Evolutionary conservation across 2,329 filamentous ascomycete species (phyloP).

Genomic region (Elsinoe fawcettii): DNA sequence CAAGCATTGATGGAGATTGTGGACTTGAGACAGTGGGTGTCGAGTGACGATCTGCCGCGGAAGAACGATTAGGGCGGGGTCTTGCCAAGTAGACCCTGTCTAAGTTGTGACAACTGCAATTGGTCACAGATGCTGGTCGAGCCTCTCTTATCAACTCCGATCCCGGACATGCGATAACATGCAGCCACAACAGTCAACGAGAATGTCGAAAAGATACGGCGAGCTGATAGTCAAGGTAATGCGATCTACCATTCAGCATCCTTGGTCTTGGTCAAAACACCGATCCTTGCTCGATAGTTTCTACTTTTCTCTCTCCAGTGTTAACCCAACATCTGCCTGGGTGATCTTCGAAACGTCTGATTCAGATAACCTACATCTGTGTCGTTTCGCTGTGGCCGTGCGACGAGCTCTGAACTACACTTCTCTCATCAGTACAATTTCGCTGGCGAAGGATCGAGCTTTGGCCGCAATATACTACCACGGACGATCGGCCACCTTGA

Average conservation of each 20-base stretch:
- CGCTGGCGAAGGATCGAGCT: no score
- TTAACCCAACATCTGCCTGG: no score
- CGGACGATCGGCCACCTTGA: no score
- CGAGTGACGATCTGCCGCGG: background rate
- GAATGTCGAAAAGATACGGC: background rate
- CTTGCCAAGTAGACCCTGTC: background rate
- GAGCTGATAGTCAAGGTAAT: background rate
- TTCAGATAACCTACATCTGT: no score
- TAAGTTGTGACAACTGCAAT: background rate
- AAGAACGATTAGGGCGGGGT: background rate
- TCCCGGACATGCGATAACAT: background rate
- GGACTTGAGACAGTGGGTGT: no score
- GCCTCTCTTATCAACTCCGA: background rate
- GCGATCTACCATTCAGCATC: background rate
- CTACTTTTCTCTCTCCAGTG: no score
- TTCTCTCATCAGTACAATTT: no score
- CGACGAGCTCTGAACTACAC: no score
- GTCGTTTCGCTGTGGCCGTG: no score
- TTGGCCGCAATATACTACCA: no score
- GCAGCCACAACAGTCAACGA: background rate
- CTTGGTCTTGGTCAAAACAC: background rate
- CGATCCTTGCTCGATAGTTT: no score
- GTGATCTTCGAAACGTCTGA: no score
- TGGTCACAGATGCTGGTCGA: background rate
- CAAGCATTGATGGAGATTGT: background rate